Conservation (phyloP, 2,329 filamentous ascomycete species). For the Cladosporium phlei region DNA sequence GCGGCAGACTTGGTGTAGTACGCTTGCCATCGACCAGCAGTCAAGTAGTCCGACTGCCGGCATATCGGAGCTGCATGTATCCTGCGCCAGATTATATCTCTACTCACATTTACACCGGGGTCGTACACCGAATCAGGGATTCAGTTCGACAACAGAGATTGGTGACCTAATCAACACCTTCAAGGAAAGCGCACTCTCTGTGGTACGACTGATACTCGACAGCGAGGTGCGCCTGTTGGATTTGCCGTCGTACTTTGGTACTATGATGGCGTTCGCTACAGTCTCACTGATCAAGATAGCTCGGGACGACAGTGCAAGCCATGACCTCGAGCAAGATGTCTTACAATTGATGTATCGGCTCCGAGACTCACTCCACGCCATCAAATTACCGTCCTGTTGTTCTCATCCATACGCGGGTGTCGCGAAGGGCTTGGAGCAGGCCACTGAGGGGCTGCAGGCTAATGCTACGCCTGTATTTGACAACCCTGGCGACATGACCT, state of each 20-base stretch:
- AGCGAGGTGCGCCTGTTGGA: constrained; percentile 28
- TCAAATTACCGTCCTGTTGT: background rate
- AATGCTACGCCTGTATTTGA: background rate
- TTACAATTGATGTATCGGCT: background rate
- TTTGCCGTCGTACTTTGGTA: constrained; percentile 29
- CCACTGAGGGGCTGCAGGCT: background rate
- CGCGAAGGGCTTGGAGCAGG: background rate
- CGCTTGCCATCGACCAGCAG: constrained; percentile 25
- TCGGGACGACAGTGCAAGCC: background rate
- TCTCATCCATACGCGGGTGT: background rate
- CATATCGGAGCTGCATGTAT: constrained; percentile 26
- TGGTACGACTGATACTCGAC: constrained; percentile 25
- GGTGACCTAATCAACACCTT: constrained; percentile 26
- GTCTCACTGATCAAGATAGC: constrained; percentile 29
- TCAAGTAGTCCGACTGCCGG: constrained; percentile 18
- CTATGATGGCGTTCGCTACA: constrained; percentile 30
- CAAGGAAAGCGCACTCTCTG: constrained; percentile 24
- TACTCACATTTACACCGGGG: constrained; percentile 27
- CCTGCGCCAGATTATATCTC: constrained; percentile 28
- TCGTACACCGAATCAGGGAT: constrained; percentile 18
- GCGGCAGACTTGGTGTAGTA: constrained; percentile 26
- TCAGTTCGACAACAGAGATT: constrained; percentile 22
- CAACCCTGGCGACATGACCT: background rate
- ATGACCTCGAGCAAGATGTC: background rate
- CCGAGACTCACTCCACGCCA: background rate